Evolutionary conservation across 306 rosid genomes (phyloP), one percentile per base, ranked within the genome.

Genomic region (Prunus mume): DNA sequence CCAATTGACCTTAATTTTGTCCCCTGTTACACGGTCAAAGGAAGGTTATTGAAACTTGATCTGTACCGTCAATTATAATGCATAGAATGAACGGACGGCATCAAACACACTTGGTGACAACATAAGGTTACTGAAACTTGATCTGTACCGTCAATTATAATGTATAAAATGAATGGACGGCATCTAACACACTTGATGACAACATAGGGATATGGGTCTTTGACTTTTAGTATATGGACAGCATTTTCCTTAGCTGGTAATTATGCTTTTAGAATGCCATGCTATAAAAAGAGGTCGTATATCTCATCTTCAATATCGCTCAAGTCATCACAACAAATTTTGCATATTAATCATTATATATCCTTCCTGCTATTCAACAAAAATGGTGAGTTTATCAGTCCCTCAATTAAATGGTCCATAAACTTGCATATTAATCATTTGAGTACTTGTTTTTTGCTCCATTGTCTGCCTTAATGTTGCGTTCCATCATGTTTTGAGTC

Each of bases 111-210:
- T 9, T 5, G 41, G 25, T 69, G 84, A 84, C 79, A 66, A 68
- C 56, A 55, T 32, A 24, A 24, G 25, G 25, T 24, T 24, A 24
- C 25, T 24, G 43, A 52, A 75, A 18, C 38, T 66, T 34, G 68
- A 85, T 85, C 89, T 83, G 43, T 38, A 41, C 85, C 85, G 78
- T 81, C 3, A n/a, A 72, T 45, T 74, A 9, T 18, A 14, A 76
- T 45, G 18, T 58, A 45, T 62, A 46, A 63, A 19, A 66, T 34
- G 22, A 77, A 79, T 79, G 79, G 65, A 77, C 56, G 86, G 79
- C 57, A 11, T 50, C 46, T 4, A 60, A 58, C 61, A 27, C 73
- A 51, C 9, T 9, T 5, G 41, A 25, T 69, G 84, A 84, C 77
- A 66, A 68, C 56, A 55, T 32, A 55, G 45, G 75, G 45, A 55